A percentile compares a stretch with the other conserved stretches of the same genome.
phyloP scores from a whole-genome alignment of 2,329 filamentous ascomycete species.

The Calonectria pauciramosa region DNA sequence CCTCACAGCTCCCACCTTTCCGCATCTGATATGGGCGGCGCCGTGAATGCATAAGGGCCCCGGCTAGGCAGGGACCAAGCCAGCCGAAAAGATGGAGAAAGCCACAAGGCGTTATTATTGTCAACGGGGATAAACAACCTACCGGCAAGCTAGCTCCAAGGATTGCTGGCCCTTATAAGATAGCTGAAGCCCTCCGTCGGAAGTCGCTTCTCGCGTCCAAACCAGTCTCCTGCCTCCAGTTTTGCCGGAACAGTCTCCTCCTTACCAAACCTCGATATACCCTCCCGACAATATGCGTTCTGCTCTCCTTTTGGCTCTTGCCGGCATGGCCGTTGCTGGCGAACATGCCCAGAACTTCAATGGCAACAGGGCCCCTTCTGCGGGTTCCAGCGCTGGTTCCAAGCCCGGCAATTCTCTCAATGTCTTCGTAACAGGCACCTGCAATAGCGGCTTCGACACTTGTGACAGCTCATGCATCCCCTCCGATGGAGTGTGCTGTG shows the following conservation, averaged over 20 bases:
- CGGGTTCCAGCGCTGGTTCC: conserved; percentile 19
- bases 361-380: conserved; percentile 14
- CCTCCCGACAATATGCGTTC: conserved; percentile 24
- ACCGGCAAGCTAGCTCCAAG: not conserved
- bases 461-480: conserved; percentile 52
- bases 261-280: not conserved
- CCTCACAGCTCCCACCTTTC: conserved; percentile 24
- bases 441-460: conserved; percentile 35
- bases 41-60: conserved; percentile 33
- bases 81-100: conserved; percentile 18
- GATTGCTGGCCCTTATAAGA: conserved; percentile 32
- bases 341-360: conserved; percentile 33
- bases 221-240: conserved; percentile 2
- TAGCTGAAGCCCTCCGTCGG: not conserved
- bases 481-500: conserved; percentile 47
- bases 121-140: not conserved
- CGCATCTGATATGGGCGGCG: conserved; percentile 36
- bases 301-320: conserved; percentile 44
- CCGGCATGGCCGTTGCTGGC: conserved; percentile 41
- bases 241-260: not conserved
- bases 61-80: conserved; percentile 29
- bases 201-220: not conserved
- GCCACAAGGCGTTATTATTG: conserved; percentile 12
- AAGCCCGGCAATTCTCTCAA: conserved; percentile 34
- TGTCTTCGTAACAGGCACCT: conserved; percentile 36